Base-by-base conservation (phyloP, 305 asterid species). In the Solanum hybrid region DNA sequence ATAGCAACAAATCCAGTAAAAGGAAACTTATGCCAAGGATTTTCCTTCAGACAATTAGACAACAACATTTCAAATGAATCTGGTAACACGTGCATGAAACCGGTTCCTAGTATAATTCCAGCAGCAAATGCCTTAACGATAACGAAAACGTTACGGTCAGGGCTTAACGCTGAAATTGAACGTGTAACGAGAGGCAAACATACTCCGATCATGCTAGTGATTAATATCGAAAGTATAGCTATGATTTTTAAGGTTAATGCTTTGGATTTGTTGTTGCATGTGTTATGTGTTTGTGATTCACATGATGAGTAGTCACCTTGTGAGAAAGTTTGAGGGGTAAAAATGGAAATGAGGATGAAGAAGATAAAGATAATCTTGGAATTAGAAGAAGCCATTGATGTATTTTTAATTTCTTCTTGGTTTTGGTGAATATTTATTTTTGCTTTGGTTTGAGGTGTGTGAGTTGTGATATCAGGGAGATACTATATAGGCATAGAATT, bases 1-100 rank as follows among this genome's bases (percentile, higher is more conserved):
- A 91, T 91, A 27, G 90, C 91, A 4, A 89, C 91, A 78, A 91
- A 89, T n/a, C 91, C 91, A 11, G 91, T 91, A 72, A 91, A 91
- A 17, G 92, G 92, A 29, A 91, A 91, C 87, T 91, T 89, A 37
- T 85, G 91, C 92, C 92, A 91, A 10, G 92, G 92, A 64, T 91
- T 91, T 11, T 91, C 91, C 36, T 76, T 37, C 64, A 91, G 73
- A 64, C 92, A 91, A 3, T 56, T 5, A 1, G 91, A 89, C 2
- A 90, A 89, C 87, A 91, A 69, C 91, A 89, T 89, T 31, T 89
- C 92, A 81, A 91, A 91, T 12, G 92, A 91, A 37, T 91, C 92
- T 4, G 92, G 92, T n/a, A 91, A 88, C 10, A 91, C 91, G 27
- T 89, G 92, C 92, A 91, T 91, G 87, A 89, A 91, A 34, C 92